Base-by-base conservation (phyloP, 306 rosid genomes). In the Inga leiocalycina region DNA sequence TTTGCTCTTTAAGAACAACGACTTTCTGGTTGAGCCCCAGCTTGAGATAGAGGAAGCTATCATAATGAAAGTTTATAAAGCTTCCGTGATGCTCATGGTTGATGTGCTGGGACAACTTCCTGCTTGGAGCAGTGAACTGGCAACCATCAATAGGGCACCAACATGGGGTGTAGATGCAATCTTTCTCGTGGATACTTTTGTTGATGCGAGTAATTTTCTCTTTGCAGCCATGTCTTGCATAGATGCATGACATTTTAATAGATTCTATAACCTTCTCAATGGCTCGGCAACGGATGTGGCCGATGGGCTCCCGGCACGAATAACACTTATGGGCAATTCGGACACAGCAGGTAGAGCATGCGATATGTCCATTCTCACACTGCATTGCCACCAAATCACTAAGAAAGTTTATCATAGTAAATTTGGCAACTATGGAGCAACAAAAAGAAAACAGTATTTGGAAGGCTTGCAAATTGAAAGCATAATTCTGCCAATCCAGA, bases 331-430 rank as follows among this genome's bases (percentile, higher is more conserved):
- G 86, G 34, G 52, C 46, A 79, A 85, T 61, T 81, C 84, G 84
- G 54, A 48, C 59, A 80, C 94, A 89, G 83, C 97, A 93, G 59
- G 73, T 76, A 71, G 90, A 87, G 88, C 97, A 94, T 76, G 97
- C 92, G 74, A 90, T 87, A 71, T 94, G 98, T 32, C 98, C 98
- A 85, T 94, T 93, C 85, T 94, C 93, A 61, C 98, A 94, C 98
- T 94, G 90, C 74, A 86, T 84, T 59, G 54, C 34, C 91, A 84
- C 70, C 67, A 37, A 82, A 85, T 67, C 30, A 86, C 49, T 65
- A 48, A 64, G 81, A n/a, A 73, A 51, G 34, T 64, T 54, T 59
- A 17, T 72, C 6, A 22, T n/a, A 59, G 65, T 52, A 79, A 52
- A 62, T 35, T 70, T 27, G 48, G 62, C 52, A 48, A 74, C 72